phyloP scores from a whole-genome alignment of 257 asterid species.

The Cinchona pubescens region DNA sequence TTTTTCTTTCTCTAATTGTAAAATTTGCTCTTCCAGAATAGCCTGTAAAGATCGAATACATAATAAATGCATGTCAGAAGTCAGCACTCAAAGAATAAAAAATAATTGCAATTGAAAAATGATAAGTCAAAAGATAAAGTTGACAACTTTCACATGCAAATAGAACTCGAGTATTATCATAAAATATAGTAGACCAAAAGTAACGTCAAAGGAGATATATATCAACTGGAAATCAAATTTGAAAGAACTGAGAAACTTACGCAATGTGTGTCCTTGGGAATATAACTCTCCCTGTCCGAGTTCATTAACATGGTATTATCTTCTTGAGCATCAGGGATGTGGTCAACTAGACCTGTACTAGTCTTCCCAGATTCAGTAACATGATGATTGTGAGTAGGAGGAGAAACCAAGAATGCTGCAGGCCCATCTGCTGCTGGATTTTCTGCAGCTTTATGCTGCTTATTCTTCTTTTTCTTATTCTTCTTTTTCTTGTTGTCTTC shows the following conservation, averaged over 20 bases:
- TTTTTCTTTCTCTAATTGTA: conserved; percentile 46
- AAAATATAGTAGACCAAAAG: background rate
- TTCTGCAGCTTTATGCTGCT: conserved; percentile 44
- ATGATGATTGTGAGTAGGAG: conserved; percentile 31
- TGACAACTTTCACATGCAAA: background rate
- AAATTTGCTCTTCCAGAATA: conserved; percentile 38
- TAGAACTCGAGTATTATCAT: background rate
- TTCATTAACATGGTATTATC: conserved; percentile 22
- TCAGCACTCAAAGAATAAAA: background rate
- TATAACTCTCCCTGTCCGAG: conserved; percentile 30
- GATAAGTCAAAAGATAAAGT: background rate
- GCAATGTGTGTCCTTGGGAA: conserved; percentile 32
- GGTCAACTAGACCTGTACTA: conserved; percentile 7
- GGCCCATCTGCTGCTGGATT: conserved; percentile 32
- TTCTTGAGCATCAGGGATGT: conserved; percentile 16
- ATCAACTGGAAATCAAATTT: background rate
- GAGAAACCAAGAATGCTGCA: conserved; percentile 34
- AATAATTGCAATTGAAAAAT: background rate
- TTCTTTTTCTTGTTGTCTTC: conserved; percentile 61
- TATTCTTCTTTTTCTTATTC: conserved; percentile 66
- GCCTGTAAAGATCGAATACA: conserved; percentile 45
- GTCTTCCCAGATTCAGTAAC: conserved; percentile 11
- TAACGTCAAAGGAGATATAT: background rate
- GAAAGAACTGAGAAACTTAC: conserved; percentile 26
- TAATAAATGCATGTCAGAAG: background rate